Evolutionary conservation across 2,329 filamentous ascomycete species (phyloP).

Genomic region (Cryphonectria nitschkei): DNA sequence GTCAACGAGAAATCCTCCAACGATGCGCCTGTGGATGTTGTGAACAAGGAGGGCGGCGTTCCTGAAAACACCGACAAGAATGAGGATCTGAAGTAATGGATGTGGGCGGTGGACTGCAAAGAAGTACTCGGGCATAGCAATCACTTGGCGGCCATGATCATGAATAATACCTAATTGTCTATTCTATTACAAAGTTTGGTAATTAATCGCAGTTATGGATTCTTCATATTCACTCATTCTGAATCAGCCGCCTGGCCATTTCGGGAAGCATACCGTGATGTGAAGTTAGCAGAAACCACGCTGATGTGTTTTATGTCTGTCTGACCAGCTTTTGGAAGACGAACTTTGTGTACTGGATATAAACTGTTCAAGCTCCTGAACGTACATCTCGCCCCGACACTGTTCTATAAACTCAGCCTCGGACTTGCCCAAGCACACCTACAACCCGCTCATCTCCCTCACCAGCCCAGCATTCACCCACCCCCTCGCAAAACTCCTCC

Average conservation of each 20-base stretch:
- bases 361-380: no score
- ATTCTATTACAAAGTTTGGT: no score
- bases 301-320: background rate
- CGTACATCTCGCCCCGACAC: no score
- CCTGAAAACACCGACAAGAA: background rate
- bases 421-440: background rate
- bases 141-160: no score
- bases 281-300: no score
- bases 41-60: background rate
- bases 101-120: background rate
- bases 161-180: background rate
- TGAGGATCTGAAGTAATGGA: background rate
- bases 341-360: background rate
- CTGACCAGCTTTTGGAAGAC: background rate
- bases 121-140: background rate
- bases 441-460: conserved; percentile 31
- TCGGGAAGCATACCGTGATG: no score
- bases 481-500: conserved; percentile 46
- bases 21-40: background rate
- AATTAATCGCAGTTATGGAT: no score
- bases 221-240: no score
- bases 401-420: background rate
- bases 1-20: background rate
- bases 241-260: no score
- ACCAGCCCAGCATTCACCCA: conserved; percentile 47